Conservation (phyloP, 495 filamentous ascomycete species). For the Hypoxylon rickii region DNA sequence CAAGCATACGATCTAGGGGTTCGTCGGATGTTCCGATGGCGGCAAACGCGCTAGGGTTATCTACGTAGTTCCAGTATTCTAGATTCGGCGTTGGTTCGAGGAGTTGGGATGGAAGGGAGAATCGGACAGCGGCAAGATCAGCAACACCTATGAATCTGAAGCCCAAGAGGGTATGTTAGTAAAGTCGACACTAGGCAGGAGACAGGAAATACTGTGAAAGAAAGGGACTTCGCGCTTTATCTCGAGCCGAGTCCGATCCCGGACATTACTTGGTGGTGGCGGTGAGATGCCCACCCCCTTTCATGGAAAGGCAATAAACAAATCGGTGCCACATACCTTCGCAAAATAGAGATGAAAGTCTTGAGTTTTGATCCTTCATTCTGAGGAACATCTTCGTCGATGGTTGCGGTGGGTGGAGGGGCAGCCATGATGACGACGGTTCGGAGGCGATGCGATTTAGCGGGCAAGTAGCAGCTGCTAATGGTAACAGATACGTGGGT, state of each 20-base stretch:
- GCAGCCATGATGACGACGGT: constrained; percentile 25
- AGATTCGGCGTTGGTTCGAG: constrained; percentile 94
- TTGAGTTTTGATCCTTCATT: constrained; percentile 84
- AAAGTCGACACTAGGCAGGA: neutral
- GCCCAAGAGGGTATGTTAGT: neutral
- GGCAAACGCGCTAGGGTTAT: constrained; percentile 92
- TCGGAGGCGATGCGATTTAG: neutral
- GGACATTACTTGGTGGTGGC: constrained; percentile 20
- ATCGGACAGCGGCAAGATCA: constrained; percentile 93
- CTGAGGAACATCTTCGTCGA: constrained; percentile 63
- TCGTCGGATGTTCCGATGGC: constrained; percentile 96
- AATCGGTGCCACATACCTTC: constrained; percentile 65
- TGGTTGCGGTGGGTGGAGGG: constrained; percentile 20
- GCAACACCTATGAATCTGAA: constrained; percentile 87
- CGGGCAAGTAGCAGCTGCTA: no score
- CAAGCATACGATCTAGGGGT: constrained; percentile 87
- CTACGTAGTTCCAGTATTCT: constrained; percentile 98
- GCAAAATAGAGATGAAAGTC: constrained; percentile 80
- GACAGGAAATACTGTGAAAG: neutral
- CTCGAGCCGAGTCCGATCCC: constrained; percentile 16
- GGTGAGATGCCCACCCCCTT: constrained; percentile 19
- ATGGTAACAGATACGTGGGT: no score
- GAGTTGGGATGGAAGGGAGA: constrained; percentile 93
- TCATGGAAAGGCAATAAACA: neutral
- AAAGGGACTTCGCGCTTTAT: neutral